These are phyloP conservation scores for Trichosporon coremiiforme DNA, from an alignment of 1,284 basidiomycete species.

Conservation along the genomic window DNA sequence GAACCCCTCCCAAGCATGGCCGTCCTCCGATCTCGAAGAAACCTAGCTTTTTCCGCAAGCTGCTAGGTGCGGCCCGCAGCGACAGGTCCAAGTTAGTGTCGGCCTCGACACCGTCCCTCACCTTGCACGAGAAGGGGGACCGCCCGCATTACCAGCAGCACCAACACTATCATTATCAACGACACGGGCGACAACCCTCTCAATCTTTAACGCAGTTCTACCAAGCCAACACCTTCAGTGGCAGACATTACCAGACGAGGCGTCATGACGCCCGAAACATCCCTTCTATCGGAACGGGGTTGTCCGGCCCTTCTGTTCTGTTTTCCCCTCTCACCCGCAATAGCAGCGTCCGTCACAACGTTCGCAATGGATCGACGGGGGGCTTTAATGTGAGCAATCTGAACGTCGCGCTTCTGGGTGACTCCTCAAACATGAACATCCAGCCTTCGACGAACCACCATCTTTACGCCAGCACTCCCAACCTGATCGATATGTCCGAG, in stretches of 20 bases:
- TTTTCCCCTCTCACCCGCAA: slow-evolving; percentile 10
- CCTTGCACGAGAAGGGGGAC: background rate
- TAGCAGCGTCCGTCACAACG: background rate
- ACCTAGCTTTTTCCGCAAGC: slow-evolving; percentile 19
- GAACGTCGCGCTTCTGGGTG: background rate
- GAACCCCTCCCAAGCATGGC: background rate
- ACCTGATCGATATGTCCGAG: background rate
- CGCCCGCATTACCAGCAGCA: background rate
- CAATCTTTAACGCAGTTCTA: slow-evolving; percentile 8
- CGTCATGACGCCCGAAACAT: slow-evolving; percentile 12
- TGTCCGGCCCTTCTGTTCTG: slow-evolving; percentile 9
- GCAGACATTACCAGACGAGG: background rate
- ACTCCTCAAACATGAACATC: slow-evolving; percentile 12
- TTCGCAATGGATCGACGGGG: background rate
- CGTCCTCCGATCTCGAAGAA: slow-evolving; percentile 5
- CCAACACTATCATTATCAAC: slow-evolving; percentile 7
- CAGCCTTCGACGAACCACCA: background rate
- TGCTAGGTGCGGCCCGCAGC: slow-evolving; percentile 12
- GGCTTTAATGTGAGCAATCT: slow-evolving; percentile 6
- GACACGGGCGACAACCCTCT: slow-evolving; percentile 4
- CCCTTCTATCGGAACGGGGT: slow-evolving; percentile 1
- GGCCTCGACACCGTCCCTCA: slow-evolving; percentile 19
- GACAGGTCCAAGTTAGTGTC: slow-evolving; percentile 19
- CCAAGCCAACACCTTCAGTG: background rate
- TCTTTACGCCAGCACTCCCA: slow-evolving; percentile 9